Percentiles rank a stretch among this genome's conserved stretches.
Conservation (phyloP, 2,329 filamentous ascomycete genomes). For the Colletotrichum sp. region DNA sequence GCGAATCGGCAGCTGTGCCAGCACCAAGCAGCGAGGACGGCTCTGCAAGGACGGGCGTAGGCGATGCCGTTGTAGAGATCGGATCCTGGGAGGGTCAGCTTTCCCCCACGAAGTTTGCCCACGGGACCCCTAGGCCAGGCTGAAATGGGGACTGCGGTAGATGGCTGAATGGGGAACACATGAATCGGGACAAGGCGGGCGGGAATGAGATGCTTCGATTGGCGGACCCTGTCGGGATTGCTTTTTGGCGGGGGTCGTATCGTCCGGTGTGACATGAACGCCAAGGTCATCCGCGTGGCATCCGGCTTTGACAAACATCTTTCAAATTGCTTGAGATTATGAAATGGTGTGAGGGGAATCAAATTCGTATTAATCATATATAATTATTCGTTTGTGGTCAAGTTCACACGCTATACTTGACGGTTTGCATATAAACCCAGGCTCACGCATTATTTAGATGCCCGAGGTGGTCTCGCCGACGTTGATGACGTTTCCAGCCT, state of each 20-base stretch:
- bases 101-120: background rate
- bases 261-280: background rate
- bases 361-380: background rate
- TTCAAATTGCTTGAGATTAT: background rate
- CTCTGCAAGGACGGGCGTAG: background rate
- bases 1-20: background rate
- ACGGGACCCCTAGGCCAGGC: background rate
- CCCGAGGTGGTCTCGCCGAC: background rate
- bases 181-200: background rate
- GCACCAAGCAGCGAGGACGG: too few species aligned
- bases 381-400: background rate
- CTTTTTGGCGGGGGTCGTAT: background rate
- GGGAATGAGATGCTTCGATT: slow-evolving; percentile 8
- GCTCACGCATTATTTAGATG: background rate
- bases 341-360: background rate
- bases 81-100: background rate
- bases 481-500: slow-evolving; percentile 21
- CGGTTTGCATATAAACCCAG: background rate
- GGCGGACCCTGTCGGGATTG: background rate
- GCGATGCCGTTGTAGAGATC: background rate
- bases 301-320: background rate
- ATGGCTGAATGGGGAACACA: slow-evolving; percentile 3
- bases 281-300: background rate
- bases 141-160: background rate
- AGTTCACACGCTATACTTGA: background rate